phyloP scores from a whole-genome alignment of 2,329 filamentous ascomycete genomes.

The Xylariaceae sp. region DNA sequence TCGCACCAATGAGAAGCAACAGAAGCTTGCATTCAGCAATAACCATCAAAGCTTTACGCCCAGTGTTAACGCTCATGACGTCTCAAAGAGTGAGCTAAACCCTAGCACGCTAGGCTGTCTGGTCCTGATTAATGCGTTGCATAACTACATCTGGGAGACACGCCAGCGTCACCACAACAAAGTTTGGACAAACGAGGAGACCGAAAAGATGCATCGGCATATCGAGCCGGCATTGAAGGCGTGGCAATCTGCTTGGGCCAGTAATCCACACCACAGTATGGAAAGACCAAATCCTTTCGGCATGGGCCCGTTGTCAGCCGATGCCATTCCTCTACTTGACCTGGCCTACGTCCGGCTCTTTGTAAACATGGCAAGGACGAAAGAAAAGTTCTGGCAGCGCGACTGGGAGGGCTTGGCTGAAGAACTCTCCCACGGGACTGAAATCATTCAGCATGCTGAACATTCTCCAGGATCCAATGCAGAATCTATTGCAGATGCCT shows the following conservation, averaged over 20 bases:
- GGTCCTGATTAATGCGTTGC: conserved; percentile 85
- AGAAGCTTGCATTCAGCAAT: conserved; percentile 44
- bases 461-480: conserved; percentile 49
- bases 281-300: conserved; percentile 82
- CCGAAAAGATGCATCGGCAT: conserved; percentile 90
- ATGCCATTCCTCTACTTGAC: conserved; percentile 85
- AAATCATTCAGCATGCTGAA: conserved; percentile 68
- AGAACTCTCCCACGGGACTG: conserved; percentile 72
- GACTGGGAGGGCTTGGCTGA: conserved; percentile 91
- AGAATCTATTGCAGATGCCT: conserved; percentile 43
- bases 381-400: conserved; percentile 89
- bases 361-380: conserved; percentile 85
- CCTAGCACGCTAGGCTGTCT: conserved; percentile 91
- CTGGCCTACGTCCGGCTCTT: conserved; percentile 88
- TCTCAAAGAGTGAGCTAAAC: conserved; percentile 58
- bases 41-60: conserved; percentile 44
- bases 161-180: conserved; percentile 82
- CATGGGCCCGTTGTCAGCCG: conserved; percentile 74
- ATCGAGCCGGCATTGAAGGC: conserved; percentile 90
- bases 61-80: conserved; percentile 41
- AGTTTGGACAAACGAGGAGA: conserved; percentile 86
- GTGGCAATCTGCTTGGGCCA: conserved; percentile 90
- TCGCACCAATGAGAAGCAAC: conserved; percentile 62
- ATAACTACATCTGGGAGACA: conserved; percentile 99
- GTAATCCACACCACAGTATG: conserved; percentile 75